Percentiles rank a stretch among this genome's conserved stretches.
Evolutionary conservation across 225 moss, liverwort and hornwort species (phyloP).

Genomic region (Pseudoscleropodium purum): DNA sequence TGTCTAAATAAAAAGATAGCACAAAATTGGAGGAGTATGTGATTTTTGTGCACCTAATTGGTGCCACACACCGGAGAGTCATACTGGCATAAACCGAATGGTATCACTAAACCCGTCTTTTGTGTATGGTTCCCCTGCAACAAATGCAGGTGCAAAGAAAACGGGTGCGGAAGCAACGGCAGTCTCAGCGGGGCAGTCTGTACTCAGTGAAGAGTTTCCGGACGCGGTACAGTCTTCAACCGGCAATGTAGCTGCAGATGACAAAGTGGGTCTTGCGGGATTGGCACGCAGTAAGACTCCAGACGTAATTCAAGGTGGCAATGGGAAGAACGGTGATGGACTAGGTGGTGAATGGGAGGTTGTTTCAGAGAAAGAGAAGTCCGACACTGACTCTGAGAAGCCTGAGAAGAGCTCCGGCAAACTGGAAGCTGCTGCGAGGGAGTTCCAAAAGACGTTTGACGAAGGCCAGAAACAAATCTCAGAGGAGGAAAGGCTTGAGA

Average conservation of each 20-base stretch:
- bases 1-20: not conserved
- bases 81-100: not conserved
- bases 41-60: not conserved
- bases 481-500: conserved; percentile 38
- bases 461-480: conserved; percentile 29
- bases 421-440: conserved; percentile 7
- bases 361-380: conserved; percentile 73
- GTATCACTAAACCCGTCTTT: not conserved
- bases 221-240: not conserved
- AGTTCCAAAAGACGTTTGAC: conserved; percentile 11
- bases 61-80: not conserved
- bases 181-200: conserved; percentile 9
- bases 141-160: not conserved
- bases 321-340: conserved; percentile 36
- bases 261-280: conserved; percentile 27
- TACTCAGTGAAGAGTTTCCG: conserved; percentile 10
- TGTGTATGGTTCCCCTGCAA: not conserved
- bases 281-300: conserved; percentile 25
- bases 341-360: conserved; percentile 85
- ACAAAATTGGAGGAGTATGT: not conserved
- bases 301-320: conserved; percentile 1
- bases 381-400: conserved; percentile 47
- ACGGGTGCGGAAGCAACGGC: conserved; percentile 1
- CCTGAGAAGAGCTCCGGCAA: conserved; percentile 20
- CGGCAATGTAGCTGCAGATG: conserved; percentile 2